Base-by-base conservation (phyloP, 331 rosid genomes). In the Malus hybrid region DNA sequence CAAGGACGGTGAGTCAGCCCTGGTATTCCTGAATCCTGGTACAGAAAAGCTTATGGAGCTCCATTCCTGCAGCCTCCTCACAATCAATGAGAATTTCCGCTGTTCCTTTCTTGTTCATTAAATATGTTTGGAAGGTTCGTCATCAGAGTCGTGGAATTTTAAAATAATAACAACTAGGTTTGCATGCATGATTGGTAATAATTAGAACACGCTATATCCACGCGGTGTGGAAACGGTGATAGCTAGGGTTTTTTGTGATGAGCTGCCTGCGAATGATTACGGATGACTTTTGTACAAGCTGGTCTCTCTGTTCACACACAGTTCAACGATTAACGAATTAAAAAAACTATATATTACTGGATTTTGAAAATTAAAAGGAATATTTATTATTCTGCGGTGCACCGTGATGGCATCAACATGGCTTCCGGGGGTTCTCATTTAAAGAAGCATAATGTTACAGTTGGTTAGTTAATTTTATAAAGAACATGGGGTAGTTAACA, bases 141-240 rank as follows among this genome's bases (percentile, higher is more conserved):
- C 9, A n/a, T 16, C 9, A n/a, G 36, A 32, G 44, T 19, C 3
- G 12, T 16, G 22, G 15, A 32, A 32, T 31, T 57, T 57, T 52
- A 15, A 52, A 57, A 57, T 65, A 31, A 32, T 31, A 65, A 15
- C 24, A 32, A 8, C 39, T 62, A 7, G 69, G 3, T 66, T n/a
- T n/a, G 10, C 70, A 10, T 10, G 70, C 52, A 66, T 36, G 31
- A 33, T 36, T 66, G 11, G 8, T 19, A 66, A 20, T 66, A 19
- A 19, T 66, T 29, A 3, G 22, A 36, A 66, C 70, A 66, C 70
- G 52, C 50, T 33, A 66, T 66, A 44, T 33, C 28, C 70, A 66
- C 70, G 70, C 70, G 70, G 70, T 66, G 70, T 10, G 70, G 52
- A 36, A 36, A 15, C 52, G 27, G 70, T 39, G 70, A 18, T 65